These are phyloP conservation scores for Tricholoma terreum DNA, from an alignment of 768 basidiomycete species.

Conservation along the genomic window DNA sequence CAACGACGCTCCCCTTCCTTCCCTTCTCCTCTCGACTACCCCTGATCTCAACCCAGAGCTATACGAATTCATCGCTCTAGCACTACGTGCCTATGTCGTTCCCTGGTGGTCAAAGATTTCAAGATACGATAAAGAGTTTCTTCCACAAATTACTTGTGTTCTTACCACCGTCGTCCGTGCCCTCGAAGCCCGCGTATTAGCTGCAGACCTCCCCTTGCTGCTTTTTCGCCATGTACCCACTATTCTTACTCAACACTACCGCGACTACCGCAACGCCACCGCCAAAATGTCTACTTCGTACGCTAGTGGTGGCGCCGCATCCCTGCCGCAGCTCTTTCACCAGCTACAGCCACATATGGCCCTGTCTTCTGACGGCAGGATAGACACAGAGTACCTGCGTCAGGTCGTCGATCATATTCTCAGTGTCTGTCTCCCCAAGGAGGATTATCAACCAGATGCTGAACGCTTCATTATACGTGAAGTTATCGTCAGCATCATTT, in stretches of 20 bases:
- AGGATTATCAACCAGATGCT: constrained; percentile 74
- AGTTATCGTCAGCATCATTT: constrained; percentile 72
- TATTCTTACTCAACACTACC: constrained; percentile 71
- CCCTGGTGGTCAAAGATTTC: constrained; percentile 88
- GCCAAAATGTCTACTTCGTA: constrained; percentile 67
- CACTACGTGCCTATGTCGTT: constrained; percentile 72
- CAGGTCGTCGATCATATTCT: constrained; percentile 78
- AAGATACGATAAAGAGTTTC: constrained; percentile 78
- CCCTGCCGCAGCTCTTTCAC: constrained; percentile 71
- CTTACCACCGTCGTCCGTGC: constrained; percentile 54
- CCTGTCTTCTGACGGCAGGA: constrained; percentile 55
- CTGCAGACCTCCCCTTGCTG: constrained; percentile 57
- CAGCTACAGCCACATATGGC: constrained; percentile 85
- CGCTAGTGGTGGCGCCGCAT: constrained; percentile 60
- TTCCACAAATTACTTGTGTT: constrained; percentile 65
- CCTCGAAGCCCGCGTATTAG: constrained; percentile 55
- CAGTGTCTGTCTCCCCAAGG: constrained; percentile 64
- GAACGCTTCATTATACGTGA: constrained; percentile 87
- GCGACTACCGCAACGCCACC: constrained; percentile 70
- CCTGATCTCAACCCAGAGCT: constrained; percentile 64
- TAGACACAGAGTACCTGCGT: constrained; percentile 77
- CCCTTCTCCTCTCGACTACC: constrained; percentile 33
- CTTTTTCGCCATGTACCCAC: constrained; percentile 61
- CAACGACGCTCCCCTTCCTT: constrained; percentile 42
- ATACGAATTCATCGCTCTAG: constrained; percentile 79